Conservation (phyloP, 192 early-diverging fungal genomes). For the Kappamyces sp. region DNA sequence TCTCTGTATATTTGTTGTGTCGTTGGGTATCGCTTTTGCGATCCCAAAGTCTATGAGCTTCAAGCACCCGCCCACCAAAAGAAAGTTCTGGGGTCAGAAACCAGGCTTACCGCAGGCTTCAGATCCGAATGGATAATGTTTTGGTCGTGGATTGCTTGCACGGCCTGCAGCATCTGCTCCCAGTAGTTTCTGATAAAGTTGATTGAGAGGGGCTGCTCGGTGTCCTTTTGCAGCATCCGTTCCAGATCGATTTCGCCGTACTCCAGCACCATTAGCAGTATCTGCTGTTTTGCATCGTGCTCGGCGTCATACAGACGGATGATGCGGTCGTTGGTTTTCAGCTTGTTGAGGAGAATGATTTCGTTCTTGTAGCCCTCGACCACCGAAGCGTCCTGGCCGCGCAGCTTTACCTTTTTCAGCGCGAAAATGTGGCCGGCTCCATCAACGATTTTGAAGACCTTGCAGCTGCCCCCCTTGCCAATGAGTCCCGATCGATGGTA, state of each 20-base stretch:
- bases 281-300: conserved; percentile 51
- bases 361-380: conserved; percentile 79
- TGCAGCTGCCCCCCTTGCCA: conserved; percentile 81
- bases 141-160: conserved; percentile 76
- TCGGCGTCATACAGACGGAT: conserved; percentile 75
- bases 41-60: conserved; percentile 99
- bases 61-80: conserved; percentile 74
- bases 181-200: conserved; percentile 70
- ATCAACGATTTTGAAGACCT: conserved; percentile 80
- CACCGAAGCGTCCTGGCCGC: conserved; percentile 53
- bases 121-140: conserved; percentile 90
- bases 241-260: conserved; percentile 87
- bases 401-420: conserved; percentile 75
- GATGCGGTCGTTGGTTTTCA: conserved; percentile 64
- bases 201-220: conserved; percentile 41
- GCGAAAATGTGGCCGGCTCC: conserved; percentile 62
- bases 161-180: conserved; percentile 79
- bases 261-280: conserved; percentile 78
- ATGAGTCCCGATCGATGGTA: conserved; percentile 45
- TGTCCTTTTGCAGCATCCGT: conserved; percentile 32
- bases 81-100: conserved; percentile 58
- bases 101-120: conserved; percentile 68
- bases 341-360: conserved; percentile 63
- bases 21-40: conserved; percentile 86
- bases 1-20: conserved; percentile 88